A percentile compares a stretch with the other conserved stretches of the same genome.
phyloP scores from a whole-genome alignment of 768 basidiomycete species.

The Scleroderma bovista region DNA sequence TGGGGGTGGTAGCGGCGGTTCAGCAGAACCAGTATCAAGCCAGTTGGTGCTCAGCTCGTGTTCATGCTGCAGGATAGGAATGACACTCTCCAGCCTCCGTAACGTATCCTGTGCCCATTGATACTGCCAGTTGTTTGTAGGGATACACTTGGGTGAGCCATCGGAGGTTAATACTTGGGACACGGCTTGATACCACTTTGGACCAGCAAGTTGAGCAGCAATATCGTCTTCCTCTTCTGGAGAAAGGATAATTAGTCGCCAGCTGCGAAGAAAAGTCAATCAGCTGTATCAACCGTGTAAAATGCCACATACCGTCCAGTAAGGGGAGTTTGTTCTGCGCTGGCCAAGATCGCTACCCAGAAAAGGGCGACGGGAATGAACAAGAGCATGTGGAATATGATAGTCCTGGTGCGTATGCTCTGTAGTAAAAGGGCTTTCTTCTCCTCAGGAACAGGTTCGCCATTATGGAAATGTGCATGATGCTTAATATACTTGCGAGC shows the following conservation, averaged over 20 bases:
- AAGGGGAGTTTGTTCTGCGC: slow-evolving; percentile 71
- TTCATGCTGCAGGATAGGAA: slow-evolving; percentile 64
- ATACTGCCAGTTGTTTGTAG: slow-evolving; percentile 83
- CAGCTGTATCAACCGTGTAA: background rate
- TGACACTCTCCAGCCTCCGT: slow-evolving; percentile 66
- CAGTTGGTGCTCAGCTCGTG: slow-evolving; percentile 50
- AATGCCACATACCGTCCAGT: slow-evolving; percentile 66
- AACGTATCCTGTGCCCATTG: slow-evolving; percentile 80
- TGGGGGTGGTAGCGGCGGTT: slow-evolving; percentile 71
- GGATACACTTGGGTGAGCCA: slow-evolving; percentile 57
- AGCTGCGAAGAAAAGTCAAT: slow-evolving; percentile 39
- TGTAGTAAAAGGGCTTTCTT: slow-evolving; percentile 44
- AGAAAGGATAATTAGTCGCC: slow-evolving; percentile 83
- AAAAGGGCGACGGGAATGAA: slow-evolving; percentile 58
- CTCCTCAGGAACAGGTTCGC: slow-evolving; percentile 47
- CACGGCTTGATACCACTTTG: slow-evolving; percentile 85
- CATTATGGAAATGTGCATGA: slow-evolving; percentile 29
- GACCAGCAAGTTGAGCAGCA: slow-evolving; percentile 71
- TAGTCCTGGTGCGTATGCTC: slow-evolving; percentile 43
- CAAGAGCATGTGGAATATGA: slow-evolving; percentile 49
- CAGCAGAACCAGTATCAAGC: slow-evolving; percentile 44
- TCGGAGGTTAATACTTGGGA: slow-evolving; percentile 68
- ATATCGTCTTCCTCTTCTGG: slow-evolving; percentile 93
- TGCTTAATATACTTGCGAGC: slow-evolving; percentile 48
- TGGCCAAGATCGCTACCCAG: slow-evolving; percentile 65